Evolutionary conservation across 2,329 filamentous ascomycete species (phyloP).

Genomic region (Aspergillus texensis): DNA sequence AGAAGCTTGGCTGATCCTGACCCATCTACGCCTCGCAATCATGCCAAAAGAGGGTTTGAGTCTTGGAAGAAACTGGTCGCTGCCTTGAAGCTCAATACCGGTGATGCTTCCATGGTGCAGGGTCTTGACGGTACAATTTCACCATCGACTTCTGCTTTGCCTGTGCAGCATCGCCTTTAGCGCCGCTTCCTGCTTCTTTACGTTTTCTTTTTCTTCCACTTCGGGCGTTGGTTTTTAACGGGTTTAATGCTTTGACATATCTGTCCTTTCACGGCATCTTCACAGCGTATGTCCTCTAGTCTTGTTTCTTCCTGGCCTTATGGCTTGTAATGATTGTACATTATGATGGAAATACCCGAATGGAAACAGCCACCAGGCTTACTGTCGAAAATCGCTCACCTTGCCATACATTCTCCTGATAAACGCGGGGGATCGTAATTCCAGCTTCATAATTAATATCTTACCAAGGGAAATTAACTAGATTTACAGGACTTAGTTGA

Average conservation of each 20-base stretch:
- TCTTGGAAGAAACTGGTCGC: conserved; percentile 55
- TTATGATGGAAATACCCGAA: not conserved
- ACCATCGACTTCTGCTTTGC: not conserved
- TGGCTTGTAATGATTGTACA: not conserved
- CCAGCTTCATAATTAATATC: not conserved
- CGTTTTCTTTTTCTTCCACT: not conserved
- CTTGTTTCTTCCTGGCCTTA: not conserved
- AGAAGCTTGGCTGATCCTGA: conserved; percentile 58
- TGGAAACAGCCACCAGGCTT: not conserved
- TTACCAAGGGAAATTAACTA: not conserved
- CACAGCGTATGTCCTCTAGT: not conserved
- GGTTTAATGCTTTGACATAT: not conserved
- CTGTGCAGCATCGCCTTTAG: conserved; percentile 24
- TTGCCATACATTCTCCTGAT: not conserved
- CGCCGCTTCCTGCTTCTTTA: not conserved
- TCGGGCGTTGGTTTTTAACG: not conserved
- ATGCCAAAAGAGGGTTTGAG: conserved; percentile 55
- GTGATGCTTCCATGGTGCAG: too few species aligned
- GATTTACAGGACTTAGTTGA: not conserved
- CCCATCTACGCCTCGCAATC: conserved; percentile 56
- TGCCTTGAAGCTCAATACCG: conserved; percentile 15
- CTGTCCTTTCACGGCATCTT: not conserved
- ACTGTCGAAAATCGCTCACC: not conserved
- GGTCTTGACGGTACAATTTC: not conserved
- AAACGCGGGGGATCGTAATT: not conserved